Base-by-base conservation (phyloP, 169 alveolate species). In the Eimeria brunetti region DNA sequence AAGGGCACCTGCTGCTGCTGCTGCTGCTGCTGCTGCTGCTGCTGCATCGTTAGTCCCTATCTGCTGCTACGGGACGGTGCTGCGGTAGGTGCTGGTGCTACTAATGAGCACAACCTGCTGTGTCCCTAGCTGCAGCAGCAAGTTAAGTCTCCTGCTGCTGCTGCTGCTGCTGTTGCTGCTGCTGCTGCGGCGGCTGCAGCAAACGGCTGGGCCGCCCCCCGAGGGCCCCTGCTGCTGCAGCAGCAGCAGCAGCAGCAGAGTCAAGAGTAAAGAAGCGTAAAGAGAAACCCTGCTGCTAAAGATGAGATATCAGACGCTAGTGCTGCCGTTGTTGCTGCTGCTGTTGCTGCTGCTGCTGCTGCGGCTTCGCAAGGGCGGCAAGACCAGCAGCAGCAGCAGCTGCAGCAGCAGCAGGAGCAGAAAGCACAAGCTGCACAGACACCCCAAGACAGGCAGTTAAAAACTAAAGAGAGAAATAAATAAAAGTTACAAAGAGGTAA, bases 21-120 rank as follows among this genome's bases (percentile, higher is more conserved):
- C 78, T 67, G 78, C 78, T 67, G 78, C 78, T 16, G 78, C 78
- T 67, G 78, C n/a, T 9, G 78, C 78, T 67, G 78, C 78, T 67
- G 78, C 78, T 9, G n/a, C 78, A n/a, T n/a, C n/a, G n/a, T n/a
- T n/a, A n/a, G n/a, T 67, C 78, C 78, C 12, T 67, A 8, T 67
- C 78, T 67, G 78, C 78, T 67, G 78, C 78, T 24, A 33, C 78
- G n/a, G n/a, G 38, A n/a, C 78, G 12, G 78, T 67, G n/a, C 36
- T n/a, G 78, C 36, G 7, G 78, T 33, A 7, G 78, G 36, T 18
- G 41, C 78, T 67, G 78, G 36, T 67, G 78, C 64, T 56, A 18
- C 64, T 56, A 18, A 12, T 56, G 64, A 56, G 64, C 64, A 18
- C 64, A 56, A 56, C 24, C 64, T 12, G 64, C 9, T 12, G 18